A percentile compares a stretch with the other conserved stretches of the same genome.
These are phyloP conservation scores for Lindgomyces ingoldianus DNA, from an alignment of 495 filamentous ascomycete genomes.

Conservation along the genomic window DNA sequence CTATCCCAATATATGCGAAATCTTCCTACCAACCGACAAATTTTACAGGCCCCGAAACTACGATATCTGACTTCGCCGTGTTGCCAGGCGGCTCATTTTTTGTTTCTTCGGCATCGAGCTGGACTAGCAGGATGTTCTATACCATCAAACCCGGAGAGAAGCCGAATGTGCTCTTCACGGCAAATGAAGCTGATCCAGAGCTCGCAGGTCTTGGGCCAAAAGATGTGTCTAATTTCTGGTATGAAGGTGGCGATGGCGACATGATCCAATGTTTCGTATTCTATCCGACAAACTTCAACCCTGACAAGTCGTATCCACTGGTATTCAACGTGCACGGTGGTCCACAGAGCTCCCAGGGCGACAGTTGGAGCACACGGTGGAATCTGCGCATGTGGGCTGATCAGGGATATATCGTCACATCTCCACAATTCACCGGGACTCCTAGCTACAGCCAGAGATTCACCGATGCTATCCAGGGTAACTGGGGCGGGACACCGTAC, in stretches of 20 bases:
- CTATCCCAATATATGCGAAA: conserved; percentile 3
- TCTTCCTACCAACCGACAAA: neutral
- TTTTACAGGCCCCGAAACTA: conserved; percentile 24
- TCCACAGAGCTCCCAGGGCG: conserved; percentile 52
- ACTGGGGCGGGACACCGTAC: conserved; percentile 59
- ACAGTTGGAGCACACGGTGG: conserved; percentile 57
- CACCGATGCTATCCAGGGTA: conserved; percentile 50
- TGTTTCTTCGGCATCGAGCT: conserved; percentile 45
- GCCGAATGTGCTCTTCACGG: conserved; percentile 39
- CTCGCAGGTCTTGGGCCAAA: conserved; percentile 10
- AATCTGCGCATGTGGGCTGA: conserved; percentile 57
- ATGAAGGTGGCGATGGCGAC: conserved; percentile 34
- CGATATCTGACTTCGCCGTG: conserved; percentile 41
- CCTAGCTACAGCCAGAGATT: conserved; percentile 54
- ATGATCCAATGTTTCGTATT: conserved; percentile 50
- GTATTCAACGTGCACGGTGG: conserved; percentile 56
- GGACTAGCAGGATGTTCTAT: conserved; percentile 48
- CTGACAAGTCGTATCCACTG: conserved; percentile 53
- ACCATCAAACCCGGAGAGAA: conserved; percentile 38
- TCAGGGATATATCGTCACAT: conserved; percentile 55
- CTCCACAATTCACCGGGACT: conserved; percentile 56
- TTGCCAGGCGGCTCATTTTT: conserved; percentile 41
- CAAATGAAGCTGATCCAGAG: conserved; percentile 42
- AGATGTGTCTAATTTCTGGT: conserved; percentile 46
- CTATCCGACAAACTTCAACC: conserved; percentile 52